phyloP scores from a whole-genome alignment of 2,329 filamentous ascomycete genomes.

The Aspergillus sp. region DNA sequence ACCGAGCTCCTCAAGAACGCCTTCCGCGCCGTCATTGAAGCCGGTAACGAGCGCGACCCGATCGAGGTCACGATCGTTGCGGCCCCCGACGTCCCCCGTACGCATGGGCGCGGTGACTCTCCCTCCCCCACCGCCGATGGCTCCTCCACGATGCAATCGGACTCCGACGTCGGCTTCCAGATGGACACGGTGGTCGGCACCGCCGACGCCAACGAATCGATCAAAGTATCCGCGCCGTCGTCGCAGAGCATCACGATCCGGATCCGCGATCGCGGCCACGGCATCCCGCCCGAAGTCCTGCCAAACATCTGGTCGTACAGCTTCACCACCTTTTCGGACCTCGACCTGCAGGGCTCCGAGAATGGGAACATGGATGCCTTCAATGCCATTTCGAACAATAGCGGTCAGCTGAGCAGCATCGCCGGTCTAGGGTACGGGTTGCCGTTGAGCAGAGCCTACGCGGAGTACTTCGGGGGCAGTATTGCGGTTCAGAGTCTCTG shows the following conservation, averaged over 20 bases:
- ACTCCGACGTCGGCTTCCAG: conserved; percentile 32
- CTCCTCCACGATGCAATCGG: conserved; percentile 12
- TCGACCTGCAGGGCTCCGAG: conserved; percentile 50
- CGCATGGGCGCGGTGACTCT: conserved; percentile 40
- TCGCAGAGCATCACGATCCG: conserved; percentile 88
- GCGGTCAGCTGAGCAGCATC: conserved; percentile 75
- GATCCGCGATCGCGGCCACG: conserved; percentile 92
- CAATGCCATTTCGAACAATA: conserved; percentile 70
- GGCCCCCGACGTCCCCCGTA: conserved; percentile 52
- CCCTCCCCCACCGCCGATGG: conserved; percentile 22
- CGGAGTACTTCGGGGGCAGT: conserved; percentile 96
- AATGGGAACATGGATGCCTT: conserved; percentile 65
- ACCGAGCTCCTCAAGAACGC: conserved; percentile 97
- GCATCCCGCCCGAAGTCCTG: conserved; percentile 80
- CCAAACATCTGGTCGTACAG: conserved; percentile 95
- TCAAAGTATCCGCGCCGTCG: conserved; percentile 40
- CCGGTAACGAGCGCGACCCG: conserved; percentile 73
- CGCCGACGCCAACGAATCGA: conserved; percentile 32
- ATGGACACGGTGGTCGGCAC: conserved; percentile 28
- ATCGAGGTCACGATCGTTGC: conserved; percentile 90
- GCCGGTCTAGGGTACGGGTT: conserved; percentile 91
- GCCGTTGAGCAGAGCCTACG: conserved; percentile 87
- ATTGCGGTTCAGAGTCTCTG: conserved; percentile 93
- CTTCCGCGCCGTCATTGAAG: conserved; percentile 89
- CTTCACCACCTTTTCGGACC: conserved; percentile 88